Evolutionary conservation across 2,329 filamentous ascomycete species (phyloP), one percentile per base, ranked within the genome.

Genomic region (Fusarium tricinctum): DNA sequence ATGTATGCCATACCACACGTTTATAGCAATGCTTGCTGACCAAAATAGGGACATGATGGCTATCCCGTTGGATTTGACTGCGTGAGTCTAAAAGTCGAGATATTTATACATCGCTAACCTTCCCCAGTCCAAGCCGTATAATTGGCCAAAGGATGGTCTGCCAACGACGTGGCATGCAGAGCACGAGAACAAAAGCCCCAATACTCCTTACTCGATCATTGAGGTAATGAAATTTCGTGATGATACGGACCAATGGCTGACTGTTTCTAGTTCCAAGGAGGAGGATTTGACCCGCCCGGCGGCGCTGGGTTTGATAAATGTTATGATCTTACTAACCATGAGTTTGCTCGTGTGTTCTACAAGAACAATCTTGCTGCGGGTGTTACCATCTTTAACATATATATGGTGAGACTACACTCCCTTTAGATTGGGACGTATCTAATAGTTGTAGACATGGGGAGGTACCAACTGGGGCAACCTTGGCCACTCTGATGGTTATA

Each of bases 401-500:
- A 94, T 76, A 94, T 94, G 92, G 88, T 89, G 74, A 5, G 69
- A 1, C 0, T 2, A 7, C 20, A 1, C 1, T 2, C 1, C 6
- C 1, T 1, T 4, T 4, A 5, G 2, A 3, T 32, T 12, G 1
- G 13, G 7, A 5, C 3, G 17, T 17, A 1, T 77, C 55, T 64
- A 5, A 65, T 30, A 4, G 8, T 0, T 1, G 3, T 33, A 87
- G 86, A 89, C 86, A 1, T 92, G 85, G 68, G 92, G 92, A 15
- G 92, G 92, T 8, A 94, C 92, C 0, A 96, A 95, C 75, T 95
- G 92, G 92, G 92, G 92, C 0, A 94, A 93, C 65, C 78, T 93
- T 6, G 91, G 92, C 0, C 88, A 93, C 68, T 84, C 89, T 12
- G 89, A 88, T 13, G 88, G 85, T 4, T 89, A 89, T 63, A 89